Conservation (phyloP, 768 basidiomycete species). For the Mycena amicta region DNA sequence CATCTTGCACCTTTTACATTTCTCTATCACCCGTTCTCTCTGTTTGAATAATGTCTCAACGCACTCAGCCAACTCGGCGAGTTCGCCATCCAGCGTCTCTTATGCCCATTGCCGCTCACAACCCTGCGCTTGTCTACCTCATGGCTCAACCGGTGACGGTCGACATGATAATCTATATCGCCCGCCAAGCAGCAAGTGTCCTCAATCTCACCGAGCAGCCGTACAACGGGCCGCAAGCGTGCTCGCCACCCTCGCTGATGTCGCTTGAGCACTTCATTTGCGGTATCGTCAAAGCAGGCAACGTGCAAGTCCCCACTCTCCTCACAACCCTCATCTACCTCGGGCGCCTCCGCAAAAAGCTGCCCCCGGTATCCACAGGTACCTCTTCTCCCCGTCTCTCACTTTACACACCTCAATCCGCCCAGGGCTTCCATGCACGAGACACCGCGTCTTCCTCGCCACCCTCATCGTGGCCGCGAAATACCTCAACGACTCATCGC, state of each 20-base stretch:
- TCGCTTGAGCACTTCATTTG: slow-evolving; percentile 84
- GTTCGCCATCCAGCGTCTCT: slow-evolving; percentile 78
- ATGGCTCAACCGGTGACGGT: slow-evolving; percentile 75
- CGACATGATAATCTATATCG: slow-evolving; percentile 87
- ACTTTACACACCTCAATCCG: not conserved
- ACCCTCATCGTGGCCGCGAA: slow-evolving; percentile 95
- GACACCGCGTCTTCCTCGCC: slow-evolving; percentile 95
- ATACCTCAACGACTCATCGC: slow-evolving; percentile 95
- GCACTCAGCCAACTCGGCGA: slow-evolving; percentile 14
- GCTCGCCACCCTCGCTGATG: slow-evolving; percentile 40
- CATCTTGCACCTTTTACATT: slow-evolving; percentile 20
- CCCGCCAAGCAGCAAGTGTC: slow-evolving; percentile 73
- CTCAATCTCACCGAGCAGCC: slow-evolving; percentile 66
- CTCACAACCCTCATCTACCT: slow-evolving; percentile 91
- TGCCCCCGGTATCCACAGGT: slow-evolving; percentile 88
- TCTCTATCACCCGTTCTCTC: slow-evolving; percentile 26
- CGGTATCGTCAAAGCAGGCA: slow-evolving; percentile 75
- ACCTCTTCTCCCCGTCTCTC: slow-evolving; percentile 5
- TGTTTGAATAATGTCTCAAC: slow-evolving; percentile 24
- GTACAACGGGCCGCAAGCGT: slow-evolving; percentile 33
- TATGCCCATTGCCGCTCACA: slow-evolving; percentile 72
- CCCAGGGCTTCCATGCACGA: slow-evolving; percentile 83
- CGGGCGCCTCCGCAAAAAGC: slow-evolving; percentile 77
- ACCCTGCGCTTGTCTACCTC: slow-evolving; percentile 79
- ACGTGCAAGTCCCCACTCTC: slow-evolving; percentile 89